Conservation (phyloP, 2,329 filamentous ascomycete genomes). For the Fusarium ramigenum region DNA sequence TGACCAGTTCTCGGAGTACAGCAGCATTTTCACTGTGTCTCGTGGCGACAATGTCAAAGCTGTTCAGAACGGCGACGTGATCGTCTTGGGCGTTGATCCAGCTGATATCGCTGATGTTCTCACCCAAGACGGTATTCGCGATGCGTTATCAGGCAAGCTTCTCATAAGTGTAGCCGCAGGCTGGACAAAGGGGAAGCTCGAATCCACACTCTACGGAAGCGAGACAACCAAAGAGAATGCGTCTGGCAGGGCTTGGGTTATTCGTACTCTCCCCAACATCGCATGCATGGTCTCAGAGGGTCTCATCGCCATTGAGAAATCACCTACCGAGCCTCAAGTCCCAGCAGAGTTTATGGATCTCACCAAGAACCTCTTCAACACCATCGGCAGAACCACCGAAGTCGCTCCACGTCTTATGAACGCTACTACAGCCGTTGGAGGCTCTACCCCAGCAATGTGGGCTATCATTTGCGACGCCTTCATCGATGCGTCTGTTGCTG, state of each 20-base stretch:
- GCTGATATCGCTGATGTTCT: constrained; percentile 53
- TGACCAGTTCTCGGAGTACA: constrained; percentile 30
- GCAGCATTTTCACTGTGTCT: constrained; percentile 36
- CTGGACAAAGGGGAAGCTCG: constrained; percentile 54
- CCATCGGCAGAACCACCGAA: constrained; percentile 62
- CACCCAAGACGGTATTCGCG: constrained; percentile 47
- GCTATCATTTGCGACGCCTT: constrained; percentile 67
- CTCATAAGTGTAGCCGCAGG: constrained; percentile 62
- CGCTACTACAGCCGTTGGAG: constrained; percentile 66
- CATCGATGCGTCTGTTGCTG: constrained; percentile 67
- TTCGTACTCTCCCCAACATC: constrained; percentile 50
- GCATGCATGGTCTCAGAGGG: constrained; percentile 47
- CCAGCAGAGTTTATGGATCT: constrained; percentile 37
- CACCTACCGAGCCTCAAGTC: constrained; percentile 21
- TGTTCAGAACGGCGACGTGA: constrained; percentile 48
- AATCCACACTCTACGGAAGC: constrained; percentile 48
- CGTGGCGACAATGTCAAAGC: constrained; percentile 49
- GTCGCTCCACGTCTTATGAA: constrained; percentile 64
- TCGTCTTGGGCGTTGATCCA: constrained; percentile 60
- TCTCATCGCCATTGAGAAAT: constrained; percentile 47
- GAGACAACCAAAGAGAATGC: constrained; percentile 24
- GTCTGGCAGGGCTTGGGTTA: constrained; percentile 34
- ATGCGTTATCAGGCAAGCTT: constrained; percentile 55
- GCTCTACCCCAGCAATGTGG: constrained; percentile 69
- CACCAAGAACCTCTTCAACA: constrained; percentile 60